These are phyloP conservation scores for Antrodiella citrinella DNA, from an alignment of 768 basidiomycete genomes.

Conservation along the genomic window DNA sequence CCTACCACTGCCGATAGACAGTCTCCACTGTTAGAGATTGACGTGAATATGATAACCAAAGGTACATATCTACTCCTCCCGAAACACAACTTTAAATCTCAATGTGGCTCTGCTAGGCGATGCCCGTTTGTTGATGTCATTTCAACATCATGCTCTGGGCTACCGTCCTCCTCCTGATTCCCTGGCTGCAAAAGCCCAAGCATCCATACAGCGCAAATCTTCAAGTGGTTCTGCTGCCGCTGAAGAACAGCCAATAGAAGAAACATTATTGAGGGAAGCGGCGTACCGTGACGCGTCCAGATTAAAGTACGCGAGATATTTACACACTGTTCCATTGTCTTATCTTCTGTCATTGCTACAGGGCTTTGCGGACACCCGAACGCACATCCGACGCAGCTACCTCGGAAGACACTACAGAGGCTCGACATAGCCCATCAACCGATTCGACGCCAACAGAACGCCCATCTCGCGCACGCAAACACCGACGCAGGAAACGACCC, in stretches of 20 bases:
- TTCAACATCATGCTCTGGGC: conserved; percentile 19
- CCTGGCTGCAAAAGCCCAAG: conserved; percentile 19
- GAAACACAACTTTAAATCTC: neutral
- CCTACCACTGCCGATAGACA: conserved; percentile 3
- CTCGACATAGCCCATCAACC: neutral
- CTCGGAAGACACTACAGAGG: neutral
- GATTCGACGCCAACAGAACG: neutral
- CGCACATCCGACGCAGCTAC: neutral
- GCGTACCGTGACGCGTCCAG: too few species aligned
- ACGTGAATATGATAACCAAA: neutral
- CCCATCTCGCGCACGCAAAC: neutral
- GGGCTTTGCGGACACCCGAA: neutral
- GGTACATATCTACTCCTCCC: neutral
- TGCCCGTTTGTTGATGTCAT: conserved; percentile 16
- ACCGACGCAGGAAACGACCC: neutral
- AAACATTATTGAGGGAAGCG: too few species aligned
- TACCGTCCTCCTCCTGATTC: conserved; percentile 18
- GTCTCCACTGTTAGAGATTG: neutral
- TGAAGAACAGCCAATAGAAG: too few species aligned
- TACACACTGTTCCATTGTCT: too few species aligned
- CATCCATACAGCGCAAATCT: too few species aligned
- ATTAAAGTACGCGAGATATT: too few species aligned
- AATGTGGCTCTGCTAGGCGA: conserved; percentile 6
- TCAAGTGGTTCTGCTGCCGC: too few species aligned
- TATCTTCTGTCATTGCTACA: too few species aligned